Conservation (phyloP, 768 basidiomycete genomes). For the Chalciporus piperatus region DNA sequence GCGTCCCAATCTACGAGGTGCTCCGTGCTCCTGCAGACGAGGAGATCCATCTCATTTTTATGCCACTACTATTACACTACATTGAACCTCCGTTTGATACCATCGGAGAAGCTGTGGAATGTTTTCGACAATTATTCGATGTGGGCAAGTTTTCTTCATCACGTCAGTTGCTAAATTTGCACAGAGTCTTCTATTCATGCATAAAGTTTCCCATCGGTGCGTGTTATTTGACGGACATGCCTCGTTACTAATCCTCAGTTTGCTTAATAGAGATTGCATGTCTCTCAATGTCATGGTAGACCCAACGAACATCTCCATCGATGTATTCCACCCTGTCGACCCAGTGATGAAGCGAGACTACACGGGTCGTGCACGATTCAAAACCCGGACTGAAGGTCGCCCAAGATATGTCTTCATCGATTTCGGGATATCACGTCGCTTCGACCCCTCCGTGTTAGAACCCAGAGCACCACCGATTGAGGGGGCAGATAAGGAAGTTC, state of each 20-base stretch:
- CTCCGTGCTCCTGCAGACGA: slow-evolving; percentile 7
- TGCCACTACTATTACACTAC: slow-evolving; percentile 34
- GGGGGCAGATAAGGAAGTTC: slow-evolving; percentile 41
- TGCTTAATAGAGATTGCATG: slow-evolving; percentile 19
- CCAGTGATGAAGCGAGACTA: not conserved
- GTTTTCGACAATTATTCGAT: slow-evolving; percentile 31
- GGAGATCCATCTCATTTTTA: slow-evolving; percentile 22
- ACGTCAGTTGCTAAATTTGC: not conserved
- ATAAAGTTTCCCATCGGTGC: slow-evolving; percentile 14
- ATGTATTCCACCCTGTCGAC: slow-evolving; percentile 9
- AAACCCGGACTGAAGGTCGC: slow-evolving; percentile 28
- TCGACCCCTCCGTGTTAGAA: slow-evolving; percentile 13
- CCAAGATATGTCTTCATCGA: slow-evolving; percentile 14
- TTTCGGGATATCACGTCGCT: slow-evolving; percentile 33
- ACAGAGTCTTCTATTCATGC: slow-evolving; percentile 25
- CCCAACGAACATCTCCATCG: slow-evolving; percentile 15
- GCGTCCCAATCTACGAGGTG: slow-evolving; percentile 26
- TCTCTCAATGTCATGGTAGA: slow-evolving; percentile 33
- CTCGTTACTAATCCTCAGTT: not conserved
- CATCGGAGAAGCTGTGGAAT: slow-evolving; percentile 14
- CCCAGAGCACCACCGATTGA: slow-evolving; percentile 27
- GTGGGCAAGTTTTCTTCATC: slow-evolving; percentile 4
- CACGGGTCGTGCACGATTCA: not conserved
- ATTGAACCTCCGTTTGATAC: slow-evolving; percentile 25
- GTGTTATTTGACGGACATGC: not conserved